Evolutionary conservation across 805 yeast genomes (phyloP), one percentile per base, ranked within the genome.

Genomic region (Lipomyces anomalus): DNA sequence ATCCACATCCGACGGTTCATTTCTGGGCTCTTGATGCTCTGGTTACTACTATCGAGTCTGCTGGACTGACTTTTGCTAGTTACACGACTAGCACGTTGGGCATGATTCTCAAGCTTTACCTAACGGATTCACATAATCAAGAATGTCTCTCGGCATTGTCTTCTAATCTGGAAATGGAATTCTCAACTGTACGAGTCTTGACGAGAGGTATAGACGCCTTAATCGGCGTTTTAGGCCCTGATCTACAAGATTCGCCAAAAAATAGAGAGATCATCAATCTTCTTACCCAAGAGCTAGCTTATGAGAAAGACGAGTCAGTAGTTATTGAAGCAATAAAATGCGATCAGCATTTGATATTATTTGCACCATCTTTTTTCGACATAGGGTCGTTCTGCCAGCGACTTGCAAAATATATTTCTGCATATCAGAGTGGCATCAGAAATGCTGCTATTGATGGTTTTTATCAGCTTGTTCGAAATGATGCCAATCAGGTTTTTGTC

Each of bases 1-100:
- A 90, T 62, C 89, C 95, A 0, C 90, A 89, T 60, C 95, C 96
- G 0, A 67, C 77, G 1, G 88, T 92, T 16, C 89, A 85, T 60
- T 73, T 76, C 44, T 82, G 88, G 72, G 72, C 90, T 0, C 61
- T 88, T 55, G 74, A 74, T 38, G 75, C 92, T 0, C 60, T 83
- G 35, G 63, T 75, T 2, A 65, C 74, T 1, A 61, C 84, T 9
- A 67, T 88, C 24, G 78, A 76, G 32, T 76, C 74, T 28, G 79
- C 80, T 40, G 67, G 72, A 6, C 57, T 75, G 6, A 71, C 76
- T 21, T 75, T 72, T 44, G 57, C 67, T 1, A 50, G 60, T 4
- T 65, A 72, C 11, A 70, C 80, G 1, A 61, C 74, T 2, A 68
- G 68, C 16, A 57, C 80, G 0, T 47, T 83, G 3, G 48, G 59